Conservation (phyloP, 2,329 filamentous ascomycete genomes). For the Endoconidiophora laricicola region DNA sequence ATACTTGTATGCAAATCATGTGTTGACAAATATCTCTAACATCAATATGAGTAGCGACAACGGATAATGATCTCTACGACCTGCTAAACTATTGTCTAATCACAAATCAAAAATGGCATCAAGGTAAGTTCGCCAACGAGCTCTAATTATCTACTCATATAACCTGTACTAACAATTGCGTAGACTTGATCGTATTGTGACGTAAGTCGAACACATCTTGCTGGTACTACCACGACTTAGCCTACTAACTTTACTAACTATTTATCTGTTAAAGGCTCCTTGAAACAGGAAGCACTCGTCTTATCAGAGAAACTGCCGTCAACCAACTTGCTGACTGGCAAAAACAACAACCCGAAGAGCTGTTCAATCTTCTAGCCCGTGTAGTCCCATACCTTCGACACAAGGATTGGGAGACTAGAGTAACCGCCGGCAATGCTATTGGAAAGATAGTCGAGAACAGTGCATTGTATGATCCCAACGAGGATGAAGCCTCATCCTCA, state of each 20-base stretch:
- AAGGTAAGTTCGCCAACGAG: slow-evolving; percentile 23
- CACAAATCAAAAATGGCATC: slow-evolving; percentile 36
- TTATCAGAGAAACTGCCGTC: slow-evolving; percentile 93
- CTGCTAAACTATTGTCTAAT: slow-evolving; percentile 13
- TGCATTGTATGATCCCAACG: slow-evolving; percentile 74
- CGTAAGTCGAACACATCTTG: slow-evolving; percentile 39
- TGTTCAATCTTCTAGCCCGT: slow-evolving; percentile 85
- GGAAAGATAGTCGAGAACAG: slow-evolving; percentile 88
- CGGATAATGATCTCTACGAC: background rate
- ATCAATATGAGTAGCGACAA: background rate
- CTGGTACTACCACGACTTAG: no score
- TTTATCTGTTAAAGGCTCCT: slow-evolving; percentile 25
- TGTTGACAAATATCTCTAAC: background rate
- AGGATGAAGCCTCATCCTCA: slow-evolving; percentile 34
- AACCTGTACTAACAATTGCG: slow-evolving; percentile 5
- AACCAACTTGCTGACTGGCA: slow-evolving; percentile 96
- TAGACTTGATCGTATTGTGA: slow-evolving; percentile 73
- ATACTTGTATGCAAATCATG: background rate
- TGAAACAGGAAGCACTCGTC: slow-evolving; percentile 88
- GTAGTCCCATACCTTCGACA: slow-evolving; percentile 92
- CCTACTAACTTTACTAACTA: background rate
- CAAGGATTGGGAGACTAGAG: slow-evolving; percentile 93
- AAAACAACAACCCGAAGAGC: slow-evolving; percentile 91
- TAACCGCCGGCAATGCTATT: slow-evolving; percentile 82
- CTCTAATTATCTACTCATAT: background rate